These are phyloP conservation scores for Amylocarpus encephaloides DNA, from an alignment of 2,329 filamentous ascomycete genomes.

Conservation along the genomic window DNA sequence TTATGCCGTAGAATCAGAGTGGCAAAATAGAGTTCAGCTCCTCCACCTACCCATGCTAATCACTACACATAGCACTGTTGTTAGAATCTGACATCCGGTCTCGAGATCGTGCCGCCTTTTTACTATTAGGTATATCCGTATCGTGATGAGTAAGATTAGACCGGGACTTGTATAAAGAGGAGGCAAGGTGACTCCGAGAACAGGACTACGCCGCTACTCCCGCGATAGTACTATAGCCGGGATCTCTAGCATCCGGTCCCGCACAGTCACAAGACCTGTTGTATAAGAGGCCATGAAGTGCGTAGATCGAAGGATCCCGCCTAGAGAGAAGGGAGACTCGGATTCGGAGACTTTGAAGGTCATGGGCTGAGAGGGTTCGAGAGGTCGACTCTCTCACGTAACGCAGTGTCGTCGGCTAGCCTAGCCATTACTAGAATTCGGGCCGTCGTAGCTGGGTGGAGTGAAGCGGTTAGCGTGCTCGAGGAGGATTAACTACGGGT, in stretches of 20 bases:
- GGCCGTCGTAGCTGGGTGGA: conserved; percentile 6
- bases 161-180: neutral
- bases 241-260: conserved; percentile 2
- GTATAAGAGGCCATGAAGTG: conserved; percentile 3
- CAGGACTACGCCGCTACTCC: neutral
- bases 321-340: conserved; percentile 4
- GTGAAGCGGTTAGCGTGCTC: conserved; percentile 3
- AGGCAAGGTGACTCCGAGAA: neutral
- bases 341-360: conserved; percentile 5
- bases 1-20: conserved; percentile 4
- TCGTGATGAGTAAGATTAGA: conserved; percentile 4
- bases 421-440: conserved; percentile 1
- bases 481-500: conserved; percentile 2
- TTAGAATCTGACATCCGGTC: conserved; percentile 8
- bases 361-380: conserved; percentile 1
- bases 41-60: neutral
- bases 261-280: neutral
- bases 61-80: neutral
- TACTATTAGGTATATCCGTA: neutral
- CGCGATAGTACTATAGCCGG: conserved; percentile 1
- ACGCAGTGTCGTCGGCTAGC: neutral
- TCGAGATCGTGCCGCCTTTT: conserved; percentile 7
- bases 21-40: conserved; percentile 7
- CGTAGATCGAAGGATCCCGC: conserved; percentile 1
- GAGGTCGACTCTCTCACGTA: neutral